Conservation (phyloP, 2,329 filamentous ascomycete genomes). For the Sclerotinia trifoliorum region DNA sequence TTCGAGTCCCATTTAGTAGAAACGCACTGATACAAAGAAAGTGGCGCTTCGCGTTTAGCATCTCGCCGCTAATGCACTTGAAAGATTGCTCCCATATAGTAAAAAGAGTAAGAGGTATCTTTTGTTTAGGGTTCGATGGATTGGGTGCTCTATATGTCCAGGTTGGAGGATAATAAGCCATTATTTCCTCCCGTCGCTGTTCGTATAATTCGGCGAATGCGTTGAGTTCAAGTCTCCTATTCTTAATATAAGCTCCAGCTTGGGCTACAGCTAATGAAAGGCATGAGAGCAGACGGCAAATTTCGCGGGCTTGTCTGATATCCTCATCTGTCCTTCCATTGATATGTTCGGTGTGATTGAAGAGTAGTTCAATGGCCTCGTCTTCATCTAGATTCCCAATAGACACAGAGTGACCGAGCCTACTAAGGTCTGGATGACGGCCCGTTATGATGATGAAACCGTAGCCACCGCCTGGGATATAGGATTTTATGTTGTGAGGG, state of each 20-base stretch:
- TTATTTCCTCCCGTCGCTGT: neutral
- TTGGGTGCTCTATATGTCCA: neutral
- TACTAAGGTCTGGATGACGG: neutral
- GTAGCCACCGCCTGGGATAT: neutral
- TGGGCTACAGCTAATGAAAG: neutral
- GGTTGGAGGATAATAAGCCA: neutral
- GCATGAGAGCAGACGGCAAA: neutral
- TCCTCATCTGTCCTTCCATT: neutral
- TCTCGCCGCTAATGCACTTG: neutral
- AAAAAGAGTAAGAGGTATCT: neutral
- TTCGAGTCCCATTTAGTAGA: neutral
- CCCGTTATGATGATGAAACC: neutral
- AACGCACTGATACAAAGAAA: neutral
- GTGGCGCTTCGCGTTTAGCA: neutral
- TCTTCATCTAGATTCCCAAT: neutral
- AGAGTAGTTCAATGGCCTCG: neutral
- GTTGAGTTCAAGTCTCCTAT: neutral
- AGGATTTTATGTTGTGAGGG: neutral
- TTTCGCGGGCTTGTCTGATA: neutral
- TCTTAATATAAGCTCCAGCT: neutral
- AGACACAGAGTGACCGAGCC: neutral
- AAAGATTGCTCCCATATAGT: neutral
- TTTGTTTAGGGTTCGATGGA: neutral
- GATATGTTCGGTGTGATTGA: neutral
- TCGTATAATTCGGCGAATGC: neutral